Percentiles rank a stretch among this genome's conserved stretches.
phyloP scores from a whole-genome alignment of 2,329 filamentous ascomycete genomes.

The Exophiala sideris region DNA sequence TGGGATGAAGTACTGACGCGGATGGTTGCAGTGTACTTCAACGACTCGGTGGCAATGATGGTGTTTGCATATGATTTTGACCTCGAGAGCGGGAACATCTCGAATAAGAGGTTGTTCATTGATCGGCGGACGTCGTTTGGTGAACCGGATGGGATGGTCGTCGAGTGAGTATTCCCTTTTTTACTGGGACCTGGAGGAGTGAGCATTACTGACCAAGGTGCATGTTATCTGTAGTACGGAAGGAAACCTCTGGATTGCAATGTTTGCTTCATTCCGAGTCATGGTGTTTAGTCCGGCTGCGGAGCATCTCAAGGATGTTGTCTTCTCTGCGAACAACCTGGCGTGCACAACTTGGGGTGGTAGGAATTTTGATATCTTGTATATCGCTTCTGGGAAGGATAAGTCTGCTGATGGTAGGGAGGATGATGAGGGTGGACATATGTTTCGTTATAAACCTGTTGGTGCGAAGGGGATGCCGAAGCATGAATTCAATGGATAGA shows the following conservation, averaged over 20 bases:
- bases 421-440: conserved; percentile 38
- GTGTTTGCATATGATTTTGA: conserved; percentile 37
- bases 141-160: conserved; percentile 40
- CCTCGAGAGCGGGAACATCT: conserved; percentile 32
- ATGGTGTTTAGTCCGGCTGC: conserved; percentile 36
- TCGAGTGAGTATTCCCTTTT: conserved; percentile 32
- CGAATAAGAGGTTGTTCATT: conserved; percentile 32
- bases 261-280: conserved; percentile 34
- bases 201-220: neutral
- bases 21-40: conserved; percentile 33
- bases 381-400: conserved; percentile 33
- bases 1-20: too few species aligned
- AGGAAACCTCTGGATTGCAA: conserved; percentile 39
- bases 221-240: conserved; percentile 27
- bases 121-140: conserved; percentile 30
- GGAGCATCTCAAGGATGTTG: conserved; percentile 35
- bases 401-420: conserved; percentile 22
- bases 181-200: neutral
- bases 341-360: conserved; percentile 40
- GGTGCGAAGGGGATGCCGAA: conserved; percentile 33
- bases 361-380: conserved; percentile 35
- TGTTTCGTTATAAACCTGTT: conserved; percentile 33
- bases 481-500: conserved; percentile 35
- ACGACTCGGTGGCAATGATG: conserved; percentile 35
- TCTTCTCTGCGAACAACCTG: conserved; percentile 34